A percentile compares a stretch with the other conserved stretches of the same genome.
phyloP scores from a whole-genome alignment of 2,329 filamentous ascomycete genomes.

The Fusarium begoniae region DNA sequence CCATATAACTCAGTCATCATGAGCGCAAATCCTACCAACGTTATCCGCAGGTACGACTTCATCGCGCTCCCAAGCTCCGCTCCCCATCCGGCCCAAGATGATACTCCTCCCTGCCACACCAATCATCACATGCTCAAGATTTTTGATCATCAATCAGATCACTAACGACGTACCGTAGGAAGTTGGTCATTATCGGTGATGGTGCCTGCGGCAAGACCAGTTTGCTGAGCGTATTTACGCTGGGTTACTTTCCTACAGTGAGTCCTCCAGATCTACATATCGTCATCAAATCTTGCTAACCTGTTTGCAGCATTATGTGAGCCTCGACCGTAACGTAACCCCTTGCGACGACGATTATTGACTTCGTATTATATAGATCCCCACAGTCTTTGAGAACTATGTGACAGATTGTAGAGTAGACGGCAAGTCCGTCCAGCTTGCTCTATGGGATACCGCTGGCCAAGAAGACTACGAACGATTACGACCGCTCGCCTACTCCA shows the following conservation, averaged over 20 bases:
- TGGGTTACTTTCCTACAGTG: slow-evolving; percentile 97
- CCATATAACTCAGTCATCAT: slow-evolving; percentile 47
- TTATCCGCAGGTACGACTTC: slow-evolving; percentile 70
- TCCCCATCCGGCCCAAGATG: background rate
- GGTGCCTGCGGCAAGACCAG: slow-evolving; percentile 99
- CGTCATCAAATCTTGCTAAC: slow-evolving; percentile 41
- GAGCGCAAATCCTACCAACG: slow-evolving; percentile 61
- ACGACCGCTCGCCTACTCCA: slow-evolving; percentile 93
- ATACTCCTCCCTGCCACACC: background rate
- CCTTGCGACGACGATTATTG: slow-evolving; percentile 27
- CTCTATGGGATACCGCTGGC: slow-evolving; percentile 98
- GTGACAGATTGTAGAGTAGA: slow-evolving; percentile 98
- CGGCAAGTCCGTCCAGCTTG: slow-evolving; percentile 97
- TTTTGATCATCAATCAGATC: background rate
- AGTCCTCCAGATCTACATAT: slow-evolving; percentile 51
- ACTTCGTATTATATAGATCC: slow-evolving; percentile 65
- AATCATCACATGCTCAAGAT: background rate
- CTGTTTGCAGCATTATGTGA: slow-evolving; percentile 65
- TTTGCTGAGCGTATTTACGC: slow-evolving; percentile 94
- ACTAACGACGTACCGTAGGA: slow-evolving; percentile 63
- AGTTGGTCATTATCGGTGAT: slow-evolving; percentile 95
- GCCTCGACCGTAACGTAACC: slow-evolving; percentile 36
- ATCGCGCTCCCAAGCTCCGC: slow-evolving; percentile 10
- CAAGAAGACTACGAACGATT: slow-evolving; percentile 98
- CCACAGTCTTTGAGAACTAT: slow-evolving; percentile 99